phyloP scores from a whole-genome alignment of 768 basidiomycete species.

The Pleurotus platypus region DNA sequence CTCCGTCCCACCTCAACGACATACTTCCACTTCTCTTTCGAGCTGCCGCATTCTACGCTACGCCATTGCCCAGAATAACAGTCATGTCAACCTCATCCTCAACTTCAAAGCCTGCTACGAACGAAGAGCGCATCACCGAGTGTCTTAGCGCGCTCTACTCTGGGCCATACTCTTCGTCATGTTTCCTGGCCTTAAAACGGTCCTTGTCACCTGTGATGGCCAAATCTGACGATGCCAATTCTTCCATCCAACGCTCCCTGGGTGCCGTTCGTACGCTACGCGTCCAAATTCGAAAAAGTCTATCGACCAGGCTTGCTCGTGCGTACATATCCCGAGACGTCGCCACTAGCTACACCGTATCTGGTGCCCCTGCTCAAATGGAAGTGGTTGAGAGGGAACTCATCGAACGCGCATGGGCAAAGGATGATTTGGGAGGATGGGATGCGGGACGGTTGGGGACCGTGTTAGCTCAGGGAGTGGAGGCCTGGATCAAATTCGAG shows the following conservation, averaged over 20 bases:
- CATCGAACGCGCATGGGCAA: slow-evolving; percentile 73
- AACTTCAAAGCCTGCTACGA: slow-evolving; percentile 18
- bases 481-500: slow-evolving; percentile 52
- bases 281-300: slow-evolving; percentile 56
- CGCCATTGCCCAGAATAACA: slow-evolving; percentile 66
- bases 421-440: slow-evolving; percentile 64
- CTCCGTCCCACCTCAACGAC: slow-evolving; percentile 45
- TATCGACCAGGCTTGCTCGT: slow-evolving; percentile 60
- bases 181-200: slow-evolving; percentile 58
- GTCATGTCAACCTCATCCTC: slow-evolving; percentile 37
- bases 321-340: slow-evolving; percentile 59
- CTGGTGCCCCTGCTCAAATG: slow-evolving; percentile 57
- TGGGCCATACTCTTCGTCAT: slow-evolving; percentile 63
- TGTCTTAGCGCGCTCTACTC: slow-evolving; percentile 53
- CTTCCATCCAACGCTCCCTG: slow-evolving; percentile 42
- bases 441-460: slow-evolving; percentile 58
- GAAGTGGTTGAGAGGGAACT: slow-evolving; percentile 54
- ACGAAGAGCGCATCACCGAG: slow-evolving; percentile 57
- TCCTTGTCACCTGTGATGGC: slow-evolving; percentile 49
- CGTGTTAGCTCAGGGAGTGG: slow-evolving; percentile 49
- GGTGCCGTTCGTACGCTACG: slow-evolving; percentile 64
- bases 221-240: slow-evolving; percentile 17
- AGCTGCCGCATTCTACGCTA: slow-evolving; percentile 58
- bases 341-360: slow-evolving; percentile 49
- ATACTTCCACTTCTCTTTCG: slow-evolving; percentile 77